Percentiles rank a stretch among this genome's conserved stretches.
Evolutionary conservation across 2,329 filamentous ascomycete genomes (phyloP).

Genomic region (Fusarium nodosum): DNA sequence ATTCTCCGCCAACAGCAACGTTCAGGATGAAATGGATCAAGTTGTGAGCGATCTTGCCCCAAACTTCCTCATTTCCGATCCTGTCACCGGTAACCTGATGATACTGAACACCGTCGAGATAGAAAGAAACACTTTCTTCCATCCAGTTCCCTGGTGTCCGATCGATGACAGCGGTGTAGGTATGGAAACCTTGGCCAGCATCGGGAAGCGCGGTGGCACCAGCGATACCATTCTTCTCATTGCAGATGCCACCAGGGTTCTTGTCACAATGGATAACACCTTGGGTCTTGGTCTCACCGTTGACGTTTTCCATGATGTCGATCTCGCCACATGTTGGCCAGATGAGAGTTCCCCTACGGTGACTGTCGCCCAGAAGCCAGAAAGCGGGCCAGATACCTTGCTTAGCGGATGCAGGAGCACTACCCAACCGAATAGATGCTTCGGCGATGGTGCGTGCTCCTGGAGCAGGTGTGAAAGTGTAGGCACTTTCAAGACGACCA

Average conservation of each 20-base stretch:
- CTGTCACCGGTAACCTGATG: slow-evolving; percentile 58
- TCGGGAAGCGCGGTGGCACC: not conserved
- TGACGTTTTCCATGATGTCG: slow-evolving; percentile 43
- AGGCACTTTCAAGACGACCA: slow-evolving; percentile 63
- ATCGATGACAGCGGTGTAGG: slow-evolving; percentile 63
- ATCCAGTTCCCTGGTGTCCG: slow-evolving; percentile 60
- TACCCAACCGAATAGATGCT: slow-evolving; percentile 56
- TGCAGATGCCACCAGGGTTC: slow-evolving; percentile 59
- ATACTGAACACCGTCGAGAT: slow-evolving; percentile 59
- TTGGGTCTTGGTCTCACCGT: slow-evolving; percentile 11
- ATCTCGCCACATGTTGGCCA: slow-evolving; percentile 46
- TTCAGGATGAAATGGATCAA: slow-evolving; percentile 66
- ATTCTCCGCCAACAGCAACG: slow-evolving; percentile 65
- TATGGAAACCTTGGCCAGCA: slow-evolving; percentile 57
- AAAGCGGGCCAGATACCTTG: slow-evolving; percentile 57
- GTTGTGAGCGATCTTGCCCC: slow-evolving; percentile 62
- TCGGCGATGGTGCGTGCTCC: slow-evolving; percentile 59
- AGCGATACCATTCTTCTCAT: slow-evolving; percentile 58
- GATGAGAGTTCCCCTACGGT: slow-evolving; percentile 37
- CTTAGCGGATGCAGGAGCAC: slow-evolving; percentile 51
- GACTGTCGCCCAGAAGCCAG: slow-evolving; percentile 45
- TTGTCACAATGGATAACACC: slow-evolving; percentile 42
- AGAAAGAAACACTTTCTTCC: slow-evolving; percentile 63
- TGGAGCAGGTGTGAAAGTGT: slow-evolving; percentile 59
- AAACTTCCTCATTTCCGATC: slow-evolving; percentile 60